These are phyloP conservation scores for Paramecium sexaurelia DNA, from an alignment of 73 alveolate genomes.

Conservation along the genomic window DNA sequence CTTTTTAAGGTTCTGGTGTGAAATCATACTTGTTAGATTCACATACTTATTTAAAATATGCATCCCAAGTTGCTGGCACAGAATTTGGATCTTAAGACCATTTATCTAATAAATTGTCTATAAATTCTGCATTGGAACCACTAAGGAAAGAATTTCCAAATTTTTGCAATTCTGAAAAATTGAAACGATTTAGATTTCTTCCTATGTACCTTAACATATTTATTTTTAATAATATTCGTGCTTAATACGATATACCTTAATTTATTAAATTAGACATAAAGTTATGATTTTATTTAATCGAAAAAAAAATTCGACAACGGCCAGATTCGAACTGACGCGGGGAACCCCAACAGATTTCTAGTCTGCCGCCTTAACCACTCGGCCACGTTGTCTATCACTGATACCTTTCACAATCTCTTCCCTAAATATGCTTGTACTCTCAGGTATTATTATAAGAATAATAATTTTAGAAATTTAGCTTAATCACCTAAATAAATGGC, in stretches of 20 bases:
- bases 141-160: conserved; percentile 39
- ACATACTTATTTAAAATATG: conserved; percentile 77
- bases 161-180: conserved; percentile 32
- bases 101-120: conserved; percentile 76
- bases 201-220: conserved; percentile 12
- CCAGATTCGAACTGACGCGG: conserved; percentile 69
- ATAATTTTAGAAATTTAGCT: background rate
- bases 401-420: background rate
- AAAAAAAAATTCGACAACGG: conserved; percentile 58
- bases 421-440: background rate
- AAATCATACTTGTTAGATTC: conserved; percentile 39
- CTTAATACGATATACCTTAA: background rate
- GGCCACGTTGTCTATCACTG: conserved; percentile 59
- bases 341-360: conserved; percentile 64
- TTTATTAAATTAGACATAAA: background rate
- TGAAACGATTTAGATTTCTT: background rate
- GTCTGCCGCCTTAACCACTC: conserved; percentile 69
- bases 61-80: conserved; percentile 83
- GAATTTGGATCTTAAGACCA: conserved; percentile 80
- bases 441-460: too few species aligned
- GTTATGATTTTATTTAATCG: background rate
- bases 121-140: conserved; percentile 69
- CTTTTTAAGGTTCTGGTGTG: conserved; percentile 57
- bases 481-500: too few species aligned
- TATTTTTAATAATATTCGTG: background rate